Base-by-base conservation (phyloP, 495 filamentous ascomycete species). In the Penicillium egyptiacum region DNA sequence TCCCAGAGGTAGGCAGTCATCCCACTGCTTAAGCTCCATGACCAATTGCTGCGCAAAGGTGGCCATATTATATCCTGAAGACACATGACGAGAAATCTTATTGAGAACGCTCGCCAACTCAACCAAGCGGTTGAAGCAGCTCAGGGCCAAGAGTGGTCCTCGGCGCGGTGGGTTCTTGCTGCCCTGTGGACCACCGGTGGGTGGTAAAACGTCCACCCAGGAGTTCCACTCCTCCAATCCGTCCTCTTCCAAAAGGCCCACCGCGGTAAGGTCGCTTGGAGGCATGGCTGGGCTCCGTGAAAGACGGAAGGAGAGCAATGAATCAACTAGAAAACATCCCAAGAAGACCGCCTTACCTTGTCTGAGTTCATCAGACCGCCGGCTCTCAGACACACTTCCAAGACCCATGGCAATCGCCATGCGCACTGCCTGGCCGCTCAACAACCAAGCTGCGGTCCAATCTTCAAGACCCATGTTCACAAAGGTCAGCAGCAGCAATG, bases 211-310 rank as follows among this genome's bases (percentile, higher is more conserved):
- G 50, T 83, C 78, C 4, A 72, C 74, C 88, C 87, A 90, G 2
- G 81, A 83, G 57, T 87, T 84, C 88, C 86, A 90, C 67, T 90
- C 86, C 56, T 90, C 87, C 19, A 85, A 65, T 6, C 84, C 87
- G 66, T 87, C 83, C 66, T 88, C 84, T 56, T 81, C 77, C 11
- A 86, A 61, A 10, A 76, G 63, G 2, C 77, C 73, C 31, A 82
- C 62, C 4, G 68, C 55, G 10, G 64, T 57, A 16, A 85, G 50
- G 56, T 85, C 79, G 33, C 77, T 73, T 3, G 74, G 56, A 35
- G 70, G 73, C 44, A 90, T 72, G 57, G 82, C 81, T 11, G 85
- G 81, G 17, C 77, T 75, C 30, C 75, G 70, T 0, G 70, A 72
- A 6, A 86, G 68, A 16, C 82, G 79, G 26, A 82, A 74, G 8